Base-by-base conservation (phyloP, 2,329 filamentous ascomycete species). In the Claviceps humidiphila region DNA sequence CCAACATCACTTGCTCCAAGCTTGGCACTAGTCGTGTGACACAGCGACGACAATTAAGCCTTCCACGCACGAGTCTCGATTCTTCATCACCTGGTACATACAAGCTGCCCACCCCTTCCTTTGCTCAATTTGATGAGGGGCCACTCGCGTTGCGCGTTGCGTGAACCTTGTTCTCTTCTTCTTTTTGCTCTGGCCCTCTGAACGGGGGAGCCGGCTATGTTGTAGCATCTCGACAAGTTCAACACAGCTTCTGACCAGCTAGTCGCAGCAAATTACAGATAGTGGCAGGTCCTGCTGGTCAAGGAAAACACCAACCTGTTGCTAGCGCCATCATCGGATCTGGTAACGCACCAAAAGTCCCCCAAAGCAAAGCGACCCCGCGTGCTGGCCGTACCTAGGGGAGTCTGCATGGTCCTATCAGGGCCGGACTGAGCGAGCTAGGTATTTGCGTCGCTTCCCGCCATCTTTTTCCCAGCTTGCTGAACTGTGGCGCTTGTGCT, bases 321-420 rank as follows among this genome's bases (percentile, higher is more conserved):
- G 22, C 24, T 4, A 45, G 43, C 16, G 43, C 41, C 41, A 30
- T 43, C 34, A 16, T 44, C 34, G 20, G 47, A 40, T 47, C 51
- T 37, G 26, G 47, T 47, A 47, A 43, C 41, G 24, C 37, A 26
- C 37, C 34, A 43, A 38, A 50, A 47, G 39, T n/a, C 9, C 13
- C 16, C 17, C 20, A 48, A 41, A 41, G 37, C 26, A 51, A 41
- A 47, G 53, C 49, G 52, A 56, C 50, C 51, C 53, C 53, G 45
- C 50, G 34, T 38, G 39, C 51, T 46, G 45, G 39, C 42, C 11
- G 7, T 44, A 44, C 14, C 42, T 26, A 44, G 2, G 20, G 8
- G 40, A 7, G 14, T 17, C 39, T 41, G 9, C 16, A 4, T n/a
- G 5, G 17, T 41, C 40, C 11, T 20, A 5, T 20, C 6, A 8